These are phyloP conservation scores for Gossypium ekmanianum DNA, from an alignment of 345 rosid species.

Conservation along the genomic window DNA sequence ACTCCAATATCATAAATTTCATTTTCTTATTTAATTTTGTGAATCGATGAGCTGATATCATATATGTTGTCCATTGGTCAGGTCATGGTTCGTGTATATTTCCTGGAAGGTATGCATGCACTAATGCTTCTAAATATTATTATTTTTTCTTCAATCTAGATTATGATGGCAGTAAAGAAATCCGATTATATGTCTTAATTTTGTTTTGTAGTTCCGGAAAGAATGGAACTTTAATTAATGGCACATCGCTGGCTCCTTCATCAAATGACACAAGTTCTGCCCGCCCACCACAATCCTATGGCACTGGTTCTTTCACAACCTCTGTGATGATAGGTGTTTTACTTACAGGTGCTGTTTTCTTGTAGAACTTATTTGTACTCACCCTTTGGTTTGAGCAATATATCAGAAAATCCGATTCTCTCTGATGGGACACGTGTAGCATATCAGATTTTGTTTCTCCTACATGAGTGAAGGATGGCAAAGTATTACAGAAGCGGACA, in stretches of 20 bases:
- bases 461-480: slow-evolving; percentile 22
- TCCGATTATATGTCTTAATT: slow-evolving; percentile 16
- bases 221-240: slow-evolving; percentile 58
- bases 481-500: slow-evolving; percentile 13
- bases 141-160: slow-evolving; percentile 7
- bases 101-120: slow-evolving; percentile 72
- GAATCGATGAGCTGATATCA: background rate
- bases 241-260: slow-evolving; percentile 68
- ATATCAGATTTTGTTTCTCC: slow-evolving; percentile 43
- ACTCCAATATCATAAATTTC: background rate
- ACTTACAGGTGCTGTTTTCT: slow-evolving; percentile 36
- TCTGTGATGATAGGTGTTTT: slow-evolving; percentile 43
- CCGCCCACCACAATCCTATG: slow-evolving; percentile 25
- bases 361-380: slow-evolving; percentile 32
- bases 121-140: slow-evolving; percentile 11
- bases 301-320: slow-evolving; percentile 37
- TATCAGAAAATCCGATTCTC: slow-evolving; percentile 5
- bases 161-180: background rate
- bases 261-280: slow-evolving; percentile 73
- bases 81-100: slow-evolving; percentile 76
- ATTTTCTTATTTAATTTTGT: background rate
- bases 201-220: slow-evolving; percentile 52
- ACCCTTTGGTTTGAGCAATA: background rate
- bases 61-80: slow-evolving; percentile 30
- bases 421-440: slow-evolving; percentile 18